Conservation (phyloP, 208 protist species). For the Crithidia thermophila region DNA sequence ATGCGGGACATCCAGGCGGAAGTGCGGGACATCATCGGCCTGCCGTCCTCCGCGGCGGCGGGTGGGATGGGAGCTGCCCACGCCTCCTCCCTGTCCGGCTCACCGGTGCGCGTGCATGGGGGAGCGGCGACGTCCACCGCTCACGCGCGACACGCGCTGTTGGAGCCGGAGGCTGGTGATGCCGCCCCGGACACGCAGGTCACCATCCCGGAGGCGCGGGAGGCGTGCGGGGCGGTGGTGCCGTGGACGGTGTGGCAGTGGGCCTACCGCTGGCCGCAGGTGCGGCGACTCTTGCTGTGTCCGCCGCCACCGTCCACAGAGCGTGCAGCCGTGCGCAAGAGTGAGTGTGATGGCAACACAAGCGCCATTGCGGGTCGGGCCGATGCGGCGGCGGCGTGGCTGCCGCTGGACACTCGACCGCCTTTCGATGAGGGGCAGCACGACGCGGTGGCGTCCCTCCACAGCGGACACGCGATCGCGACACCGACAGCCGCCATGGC, state of each 20-base stretch:
- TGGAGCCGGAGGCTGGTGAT: slow-evolving; percentile 16
- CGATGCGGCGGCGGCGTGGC: slow-evolving; percentile 27
- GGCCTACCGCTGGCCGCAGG: slow-evolving; percentile 68
- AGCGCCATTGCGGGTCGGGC: background rate
- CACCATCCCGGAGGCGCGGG: slow-evolving; percentile 46
- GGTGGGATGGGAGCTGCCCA: background rate
- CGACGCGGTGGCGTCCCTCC: background rate
- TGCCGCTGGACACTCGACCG: slow-evolving; percentile 5
- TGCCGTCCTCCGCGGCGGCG: slow-evolving; percentile 30
- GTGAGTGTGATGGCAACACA: background rate
- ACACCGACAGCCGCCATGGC: background rate
- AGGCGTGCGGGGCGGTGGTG: slow-evolving; percentile 49
- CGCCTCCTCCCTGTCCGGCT: slow-evolving; percentile 4
- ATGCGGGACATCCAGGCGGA: slow-evolving; percentile 55
- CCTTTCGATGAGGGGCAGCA: background rate
- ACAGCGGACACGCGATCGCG: background rate
- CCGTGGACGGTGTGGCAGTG: slow-evolving; percentile 91
- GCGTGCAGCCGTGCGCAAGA: no score
- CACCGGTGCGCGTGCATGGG: background rate
- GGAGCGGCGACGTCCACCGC: background rate
- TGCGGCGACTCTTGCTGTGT: slow-evolving; percentile 24
- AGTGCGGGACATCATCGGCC: slow-evolving; percentile 50
- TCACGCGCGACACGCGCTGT: slow-evolving; percentile 1
- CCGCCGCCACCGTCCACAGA: background rate
- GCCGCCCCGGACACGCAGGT: slow-evolving; percentile 35